Evolutionary conservation across 805 yeast species (phyloP).

Genomic region (Monosporozyma solicola): DNA sequence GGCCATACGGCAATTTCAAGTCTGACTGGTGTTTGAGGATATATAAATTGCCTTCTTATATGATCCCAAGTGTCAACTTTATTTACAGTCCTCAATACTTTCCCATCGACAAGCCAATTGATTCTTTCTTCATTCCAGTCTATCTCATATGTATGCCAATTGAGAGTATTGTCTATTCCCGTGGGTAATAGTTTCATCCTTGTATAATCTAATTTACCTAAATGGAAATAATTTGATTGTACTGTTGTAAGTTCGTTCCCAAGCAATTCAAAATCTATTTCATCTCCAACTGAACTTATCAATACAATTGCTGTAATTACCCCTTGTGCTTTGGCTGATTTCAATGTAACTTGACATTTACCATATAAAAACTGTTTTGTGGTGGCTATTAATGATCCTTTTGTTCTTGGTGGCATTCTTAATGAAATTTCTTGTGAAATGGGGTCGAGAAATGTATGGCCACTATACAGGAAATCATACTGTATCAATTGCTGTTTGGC

Average conservation of each 20-base stretch:
- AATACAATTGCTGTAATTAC: slow-evolving; percentile 78
- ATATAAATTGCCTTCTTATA: slow-evolving; percentile 43
- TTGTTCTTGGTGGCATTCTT: slow-evolving; percentile 67
- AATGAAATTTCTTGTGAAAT: slow-evolving; percentile 40
- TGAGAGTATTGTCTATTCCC: slow-evolving; percentile 44
- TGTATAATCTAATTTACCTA: slow-evolving; percentile 62
- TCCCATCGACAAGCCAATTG: slow-evolving; percentile 67
- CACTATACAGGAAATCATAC: slow-evolving; percentile 58
- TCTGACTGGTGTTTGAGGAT: slow-evolving; percentile 70
- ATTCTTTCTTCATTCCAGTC: slow-evolving; percentile 75
- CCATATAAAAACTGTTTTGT: slow-evolving; percentile 82
- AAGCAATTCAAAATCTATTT: slow-evolving; percentile 80
- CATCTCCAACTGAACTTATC: slow-evolving; percentile 82
- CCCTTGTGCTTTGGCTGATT: slow-evolving; percentile 67
- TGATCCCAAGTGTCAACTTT: slow-evolving; percentile 56
- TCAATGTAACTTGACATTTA: slow-evolving; percentile 54
- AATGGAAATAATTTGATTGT: slow-evolving; percentile 74
- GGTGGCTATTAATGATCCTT: slow-evolving; percentile 74
- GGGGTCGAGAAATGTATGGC: slow-evolving; percentile 42
- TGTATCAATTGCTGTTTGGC: slow-evolving; percentile 52
- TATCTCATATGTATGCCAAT: slow-evolving; percentile 66
- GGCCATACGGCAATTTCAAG: slow-evolving; percentile 76
- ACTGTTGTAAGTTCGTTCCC: slow-evolving; percentile 61
- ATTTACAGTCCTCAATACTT: slow-evolving; percentile 50
- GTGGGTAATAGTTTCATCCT: slow-evolving; percentile 32